Evolutionary conservation across 306 rosid species (phyloP), one percentile per base, ranked within the genome.

Genomic region (Prunus campanulata): DNA sequence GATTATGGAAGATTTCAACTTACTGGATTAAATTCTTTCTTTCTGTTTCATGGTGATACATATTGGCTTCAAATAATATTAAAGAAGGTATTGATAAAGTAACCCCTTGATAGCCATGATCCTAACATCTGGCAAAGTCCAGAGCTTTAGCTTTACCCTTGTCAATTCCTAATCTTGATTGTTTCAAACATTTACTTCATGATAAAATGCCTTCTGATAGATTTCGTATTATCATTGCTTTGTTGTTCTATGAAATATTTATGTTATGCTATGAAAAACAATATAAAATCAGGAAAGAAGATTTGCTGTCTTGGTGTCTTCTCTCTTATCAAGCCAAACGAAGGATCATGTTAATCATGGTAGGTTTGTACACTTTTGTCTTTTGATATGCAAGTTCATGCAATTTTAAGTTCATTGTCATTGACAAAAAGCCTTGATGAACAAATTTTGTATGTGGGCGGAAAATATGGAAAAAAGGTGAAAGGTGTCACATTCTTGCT

Each of bases 311-410:
- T 86, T 93, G 88, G 92, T 82, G 72, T 94, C 98, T 78, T 81
- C 97, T 54, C 87, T 91, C 72, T 85, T 94, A 55, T 94, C 98
- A 16, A 91, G 98, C 90, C 98, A 94, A 87, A 94, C 97, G 56
- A 94, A 94, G 91, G 98, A 87, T 82, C 88, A 85, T 66, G 93
- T 94, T 64, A 90, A 83, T 80, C 87, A 87, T 78, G 96, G 96
- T 85, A 88, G 79, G 92, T 76, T 72, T 66, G 35, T 44, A 47
- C 59, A 22, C 9, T 13, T 35, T 51, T 16, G 64, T 51, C 18
- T 27, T 62, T 14, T 49, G 44, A 46, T 9, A 8, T 29, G 8
- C 46, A 47, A 62, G 44, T 13, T 14, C 7, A 13, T 32, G 14
- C 30, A 59, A 20, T 59, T 24, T 22, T 48, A 47, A 47, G 55